Percentiles rank a stretch among this genome's conserved stretches.
Evolutionary conservation across 371 early-diverging fungal genomes (phyloP).

Genomic region (Synchytrium microbalum): DNA sequence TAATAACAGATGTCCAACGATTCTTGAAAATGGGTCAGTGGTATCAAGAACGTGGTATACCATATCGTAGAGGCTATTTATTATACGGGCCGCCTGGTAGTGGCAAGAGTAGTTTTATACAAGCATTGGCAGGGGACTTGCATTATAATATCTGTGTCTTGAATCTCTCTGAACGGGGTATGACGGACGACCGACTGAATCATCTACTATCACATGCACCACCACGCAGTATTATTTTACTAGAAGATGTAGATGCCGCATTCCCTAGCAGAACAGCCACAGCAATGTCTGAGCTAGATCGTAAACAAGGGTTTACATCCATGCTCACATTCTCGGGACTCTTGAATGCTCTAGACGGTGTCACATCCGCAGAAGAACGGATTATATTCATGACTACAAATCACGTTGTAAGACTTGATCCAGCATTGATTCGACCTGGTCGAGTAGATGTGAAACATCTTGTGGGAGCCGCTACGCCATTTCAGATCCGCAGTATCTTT

Average conservation of each 20-base stretch:
- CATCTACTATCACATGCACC: conserved; percentile 91
- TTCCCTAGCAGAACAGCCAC: conserved; percentile 49
- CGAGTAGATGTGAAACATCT: conserved; percentile 92
- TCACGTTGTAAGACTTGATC: conserved; percentile 91
- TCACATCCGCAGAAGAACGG: conserved; percentile 95
- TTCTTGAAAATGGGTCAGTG: conserved; percentile 86
- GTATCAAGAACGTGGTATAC: conserved; percentile 95
- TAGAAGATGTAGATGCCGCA: conserved; percentile 99
- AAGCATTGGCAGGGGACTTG: conserved; percentile 94
- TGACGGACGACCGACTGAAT: conserved; percentile 93
- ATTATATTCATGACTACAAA: conserved; percentile 99
- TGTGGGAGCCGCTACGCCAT: conserved; percentile 74
- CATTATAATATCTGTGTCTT: conserved; percentile 96
- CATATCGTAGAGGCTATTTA: conserved; percentile 95
- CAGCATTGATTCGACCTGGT: conserved; percentile 97
- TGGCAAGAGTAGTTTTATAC: conserved; percentile 97
- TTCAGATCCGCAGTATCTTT: conserved; percentile 79
- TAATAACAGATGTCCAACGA: conserved; percentile 74
- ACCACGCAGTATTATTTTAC: conserved; percentile 88
- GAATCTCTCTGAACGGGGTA: conserved; percentile 85
- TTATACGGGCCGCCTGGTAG: conserved; percentile 98
- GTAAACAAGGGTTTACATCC: conserved; percentile 68
- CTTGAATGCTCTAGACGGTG: conserved; percentile 98
- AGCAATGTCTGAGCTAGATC: conserved; percentile 16
- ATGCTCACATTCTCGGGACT: conserved; percentile 98